Evolutionary conservation across 139 green algal species (phyloP), one percentile per base, ranked within the genome.

Genomic region (Picochlorum sp.): DNA sequence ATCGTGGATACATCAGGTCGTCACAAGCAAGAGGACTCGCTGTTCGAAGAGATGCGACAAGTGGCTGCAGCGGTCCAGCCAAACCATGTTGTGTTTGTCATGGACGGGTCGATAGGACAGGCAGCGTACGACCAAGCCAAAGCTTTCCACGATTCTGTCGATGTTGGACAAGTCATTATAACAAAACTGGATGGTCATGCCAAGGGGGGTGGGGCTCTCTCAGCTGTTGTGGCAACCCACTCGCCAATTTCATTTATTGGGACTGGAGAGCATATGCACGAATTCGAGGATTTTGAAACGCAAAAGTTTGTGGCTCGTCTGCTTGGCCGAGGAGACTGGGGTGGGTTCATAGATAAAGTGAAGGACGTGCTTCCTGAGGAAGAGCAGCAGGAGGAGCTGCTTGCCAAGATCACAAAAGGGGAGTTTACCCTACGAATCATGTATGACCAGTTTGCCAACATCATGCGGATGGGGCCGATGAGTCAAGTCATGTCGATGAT

Each of bases 111-210:
- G 71, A 98, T 98, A 28, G 94, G 94, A 32, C 94, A 99, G 71
- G 87, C 91, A 7, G 94, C 94, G 1, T 89, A 87, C 56, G 94
- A 98, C 80, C 94, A 99, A 74, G 94, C 94, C 26, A 89, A 94
- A 64, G 94, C 94, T 2, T 99, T 99, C 80, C 92, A 90, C 50
- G 83, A 92, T 54, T 88, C 64, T 4, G 94, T 98, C 32, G 84
- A 93, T 66, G 89, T 96, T 21, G 89, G 92, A 2, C 84, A 87
- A 6, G 92, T 98, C 4, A 96, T 99, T 69, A 74, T 99, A 30
- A 99, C 94, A 11, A 99, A 99, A 82, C 87, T 98, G 79, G 94
- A 99, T 66, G 94, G 94, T 14, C 91, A 98, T 69, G 94, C 94
- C 62, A 97, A 97, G 77, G 94, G 94, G 66, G 94, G 94, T 65